Percentiles rank a stretch among this genome's conserved stretches.
These are phyloP conservation scores for Eimeria tenella DNA, from an alignment of 169 alveolate genomes.

Conservation along the genomic window DNA sequence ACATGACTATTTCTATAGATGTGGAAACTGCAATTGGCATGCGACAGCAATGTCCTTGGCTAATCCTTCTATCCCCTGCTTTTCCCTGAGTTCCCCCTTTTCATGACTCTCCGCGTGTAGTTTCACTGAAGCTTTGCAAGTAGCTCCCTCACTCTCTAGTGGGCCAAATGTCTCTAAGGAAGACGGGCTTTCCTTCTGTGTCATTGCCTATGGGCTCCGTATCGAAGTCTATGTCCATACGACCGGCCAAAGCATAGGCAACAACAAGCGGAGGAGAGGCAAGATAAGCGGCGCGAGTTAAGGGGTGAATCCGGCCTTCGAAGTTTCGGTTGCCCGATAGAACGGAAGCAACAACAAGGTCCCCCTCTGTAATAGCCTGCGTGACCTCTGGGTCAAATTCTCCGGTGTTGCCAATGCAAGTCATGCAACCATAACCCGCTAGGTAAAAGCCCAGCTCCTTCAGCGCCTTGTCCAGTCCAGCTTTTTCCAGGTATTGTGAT, in stretches of 20 bases:
- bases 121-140: slow-evolving; percentile 63
- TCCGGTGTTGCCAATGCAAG: slow-evolving; percentile 98
- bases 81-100: neutral
- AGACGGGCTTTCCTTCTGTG: slow-evolving; percentile 84
- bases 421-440: slow-evolving; percentile 99
- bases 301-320: slow-evolving; percentile 98
- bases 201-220: slow-evolving; percentile 93
- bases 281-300: slow-evolving; percentile 96
- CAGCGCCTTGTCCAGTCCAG: slow-evolving; percentile 71
- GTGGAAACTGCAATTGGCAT: too few relatives aligned
- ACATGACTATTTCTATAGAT: too few relatives aligned
- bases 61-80: too few relatives aligned
- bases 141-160: slow-evolving; percentile 88
- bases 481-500: slow-evolving; percentile 21
- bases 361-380: slow-evolving; percentile 91
- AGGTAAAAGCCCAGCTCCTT: slow-evolving; percentile 92
- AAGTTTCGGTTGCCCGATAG: slow-evolving; percentile 98
- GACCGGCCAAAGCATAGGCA: slow-evolving; percentile 97
- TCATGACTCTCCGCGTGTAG: neutral
- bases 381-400: slow-evolving; percentile 95
- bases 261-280: slow-evolving; percentile 98
- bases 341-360: slow-evolving; percentile 95
- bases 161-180: slow-evolving; percentile 96
- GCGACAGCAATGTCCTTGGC: too few relatives aligned
- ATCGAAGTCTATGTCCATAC: slow-evolving; percentile 94